Evolutionary conservation across 2,329 filamentous ascomycete genomes (phyloP).

Genomic region (Calonectria hawksworthii): DNA sequence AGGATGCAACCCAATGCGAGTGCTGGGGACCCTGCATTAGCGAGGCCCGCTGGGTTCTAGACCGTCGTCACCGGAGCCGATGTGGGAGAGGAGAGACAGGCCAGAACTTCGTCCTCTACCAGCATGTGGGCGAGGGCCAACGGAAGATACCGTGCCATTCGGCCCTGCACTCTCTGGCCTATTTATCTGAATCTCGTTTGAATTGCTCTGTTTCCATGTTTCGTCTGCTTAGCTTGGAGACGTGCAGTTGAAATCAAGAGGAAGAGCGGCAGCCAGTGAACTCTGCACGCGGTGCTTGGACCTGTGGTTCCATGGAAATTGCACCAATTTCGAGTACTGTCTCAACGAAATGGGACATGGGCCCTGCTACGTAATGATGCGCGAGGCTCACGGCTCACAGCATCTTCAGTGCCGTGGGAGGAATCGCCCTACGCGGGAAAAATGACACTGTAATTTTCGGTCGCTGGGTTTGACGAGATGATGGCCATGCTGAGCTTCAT

Average conservation of each 20-base stretch:
- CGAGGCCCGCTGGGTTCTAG: constrained; percentile 22
- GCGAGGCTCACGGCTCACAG: constrained; percentile 1
- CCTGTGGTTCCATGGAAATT: constrained; percentile 23
- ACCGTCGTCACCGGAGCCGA: neutral
- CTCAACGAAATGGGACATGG: constrained; percentile 18
- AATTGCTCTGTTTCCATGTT: neutral
- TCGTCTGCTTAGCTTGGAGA: neutral
- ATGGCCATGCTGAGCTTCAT: neutral
- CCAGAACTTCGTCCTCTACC: neutral
- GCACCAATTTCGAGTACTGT: constrained; percentile 16
- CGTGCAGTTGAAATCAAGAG: neutral
- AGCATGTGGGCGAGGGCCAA: neutral
- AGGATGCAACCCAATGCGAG: constrained; percentile 15
- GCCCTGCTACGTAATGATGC: constrained; percentile 5
- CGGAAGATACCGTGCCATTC: constrained; percentile 16
- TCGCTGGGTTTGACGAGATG: neutral
- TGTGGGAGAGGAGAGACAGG: neutral
- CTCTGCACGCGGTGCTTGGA: neutral
- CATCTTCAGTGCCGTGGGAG: neutral
- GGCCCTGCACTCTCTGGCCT: neutral
- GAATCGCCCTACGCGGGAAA: constrained; percentile 4
- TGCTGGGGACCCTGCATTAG: constrained; percentile 32
- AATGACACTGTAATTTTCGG: neutral
- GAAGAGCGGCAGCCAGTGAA: constrained; percentile 4
- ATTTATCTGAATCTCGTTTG: neutral